phyloP scores from a whole-genome alignment of 768 basidiomycete species.

The Leccinum subgranulosum region DNA sequence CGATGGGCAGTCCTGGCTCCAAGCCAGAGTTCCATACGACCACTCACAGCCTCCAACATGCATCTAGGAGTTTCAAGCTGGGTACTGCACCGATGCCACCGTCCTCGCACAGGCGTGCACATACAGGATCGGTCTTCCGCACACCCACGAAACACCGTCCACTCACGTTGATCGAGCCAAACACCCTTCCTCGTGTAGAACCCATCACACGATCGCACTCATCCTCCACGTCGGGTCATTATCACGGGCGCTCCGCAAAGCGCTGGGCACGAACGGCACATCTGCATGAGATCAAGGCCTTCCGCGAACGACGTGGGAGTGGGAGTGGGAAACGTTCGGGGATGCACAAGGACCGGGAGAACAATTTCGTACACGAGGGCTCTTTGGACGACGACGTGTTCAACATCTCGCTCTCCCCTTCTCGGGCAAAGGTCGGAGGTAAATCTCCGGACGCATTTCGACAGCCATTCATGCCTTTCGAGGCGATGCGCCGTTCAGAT shows the following conservation, averaged over 20 bases:
- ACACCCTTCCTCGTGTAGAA: slow-evolving; percentile 21
- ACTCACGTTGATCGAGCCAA: slow-evolving; percentile 16
- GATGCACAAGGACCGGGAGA: slow-evolving; percentile 10
- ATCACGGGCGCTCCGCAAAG: slow-evolving; percentile 37
- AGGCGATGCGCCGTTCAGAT: background rate
- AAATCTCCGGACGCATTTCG: background rate
- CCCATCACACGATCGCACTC: slow-evolving; percentile 22
- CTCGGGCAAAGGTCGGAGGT: background rate
- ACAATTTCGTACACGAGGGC: background rate
- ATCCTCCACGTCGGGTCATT: slow-evolving; percentile 16
- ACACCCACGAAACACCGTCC: slow-evolving; percentile 23
- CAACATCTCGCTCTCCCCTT: background rate
- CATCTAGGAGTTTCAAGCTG: background rate
- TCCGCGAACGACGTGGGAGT: slow-evolving; percentile 11
- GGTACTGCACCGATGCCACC: background rate
- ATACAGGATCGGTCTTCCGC: slow-evolving; percentile 9
- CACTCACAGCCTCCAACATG: background rate
- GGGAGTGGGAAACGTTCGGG: slow-evolving; percentile 5
- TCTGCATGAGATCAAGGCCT: slow-evolving; percentile 55
- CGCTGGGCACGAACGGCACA: slow-evolving; percentile 67
- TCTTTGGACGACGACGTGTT: slow-evolving; percentile 20
- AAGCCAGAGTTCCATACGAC: background rate
- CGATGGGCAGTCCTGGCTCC: background rate
- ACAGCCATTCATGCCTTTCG: slow-evolving; percentile 10
- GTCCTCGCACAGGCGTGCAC: slow-evolving; percentile 7